Percentiles rank a stretch among this genome's conserved stretches.
Conservation (phyloP, 139 green algal species). For the Microglena sp. region DNA sequence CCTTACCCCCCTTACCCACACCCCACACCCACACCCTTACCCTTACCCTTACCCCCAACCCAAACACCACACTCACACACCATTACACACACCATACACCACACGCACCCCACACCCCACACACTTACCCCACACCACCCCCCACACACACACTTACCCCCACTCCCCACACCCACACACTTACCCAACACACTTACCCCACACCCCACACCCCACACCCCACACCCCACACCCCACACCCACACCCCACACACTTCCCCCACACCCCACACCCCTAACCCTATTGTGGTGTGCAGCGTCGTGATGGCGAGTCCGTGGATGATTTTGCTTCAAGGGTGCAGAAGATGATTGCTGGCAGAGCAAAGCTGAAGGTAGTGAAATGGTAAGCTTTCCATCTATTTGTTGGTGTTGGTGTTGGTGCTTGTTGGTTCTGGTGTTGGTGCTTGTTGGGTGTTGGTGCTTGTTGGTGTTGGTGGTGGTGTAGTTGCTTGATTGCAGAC, state of each 20-base stretch:
- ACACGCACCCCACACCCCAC: too few species aligned
- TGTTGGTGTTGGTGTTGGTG: too few species aligned
- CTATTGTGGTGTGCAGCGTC: not conserved
- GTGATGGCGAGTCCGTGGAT: conserved; percentile 50
- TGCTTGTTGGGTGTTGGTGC: not conserved
- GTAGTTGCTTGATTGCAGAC: too few species aligned
- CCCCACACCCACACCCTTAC: not conserved
- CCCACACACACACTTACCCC: not conserved
- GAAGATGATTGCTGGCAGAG: conserved; percentile 66
- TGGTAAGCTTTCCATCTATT: too few species aligned
- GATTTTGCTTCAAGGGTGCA: conserved; percentile 85
- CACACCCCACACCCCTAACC: not conserved
- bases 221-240: too few species aligned
- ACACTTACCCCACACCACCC: not conserved
- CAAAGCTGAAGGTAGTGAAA: conserved; percentile 66
- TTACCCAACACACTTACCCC: not conserved
- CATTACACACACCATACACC: not conserved
- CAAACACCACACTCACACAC: not conserved
- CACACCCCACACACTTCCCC: too few species aligned
- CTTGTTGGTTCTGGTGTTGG: not conserved
- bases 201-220: too few species aligned
- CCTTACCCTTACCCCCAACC: not conserved
- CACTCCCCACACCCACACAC: not conserved
- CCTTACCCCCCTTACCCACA: too few species aligned
- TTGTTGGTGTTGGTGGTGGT: not conserved